These are phyloP conservation scores for Coprinellus aureogranulatus DNA, from an alignment of 768 basidiomycete species.

Conservation along the genomic window DNA sequence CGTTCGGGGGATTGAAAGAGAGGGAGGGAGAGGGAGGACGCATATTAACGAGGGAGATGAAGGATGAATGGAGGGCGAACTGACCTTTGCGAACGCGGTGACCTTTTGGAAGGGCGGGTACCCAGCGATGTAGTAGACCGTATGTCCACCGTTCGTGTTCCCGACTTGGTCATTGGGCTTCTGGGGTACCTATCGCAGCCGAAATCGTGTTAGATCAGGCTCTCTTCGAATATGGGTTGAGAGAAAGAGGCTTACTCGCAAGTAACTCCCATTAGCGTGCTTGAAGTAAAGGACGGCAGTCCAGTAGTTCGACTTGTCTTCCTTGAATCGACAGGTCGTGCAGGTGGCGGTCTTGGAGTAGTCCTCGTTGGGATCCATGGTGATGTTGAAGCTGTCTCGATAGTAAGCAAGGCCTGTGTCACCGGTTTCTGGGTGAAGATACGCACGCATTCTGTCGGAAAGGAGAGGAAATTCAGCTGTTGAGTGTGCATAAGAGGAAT, in stretches of 20 bases:
- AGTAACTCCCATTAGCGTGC: not conserved
- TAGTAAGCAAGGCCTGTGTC: not conserved
- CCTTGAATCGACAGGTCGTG: slow-evolving; percentile 11
- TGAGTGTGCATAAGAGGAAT: not conserved
- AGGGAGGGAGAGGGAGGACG: not conserved
- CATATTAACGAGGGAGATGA: too few relatives aligned
- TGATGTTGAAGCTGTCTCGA: slow-evolving; percentile 2
- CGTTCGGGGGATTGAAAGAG: too few relatives aligned
- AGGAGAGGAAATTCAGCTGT: not conserved
- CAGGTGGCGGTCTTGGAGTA: slow-evolving; percentile 3
- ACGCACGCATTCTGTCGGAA: slow-evolving; percentile 2
- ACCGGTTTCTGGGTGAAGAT: not conserved
- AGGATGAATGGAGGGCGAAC: too few relatives aligned
- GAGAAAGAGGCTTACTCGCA: not conserved
- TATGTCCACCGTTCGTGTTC: not conserved
- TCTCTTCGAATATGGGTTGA: not conserved
- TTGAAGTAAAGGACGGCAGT: slow-evolving; percentile 12
- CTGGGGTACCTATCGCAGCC: not conserved
- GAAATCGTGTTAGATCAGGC: not conserved
- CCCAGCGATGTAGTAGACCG: slow-evolving; percentile 4
- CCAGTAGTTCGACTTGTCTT: slow-evolving; percentile 11
- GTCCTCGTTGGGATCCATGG: not conserved
- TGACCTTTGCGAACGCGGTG: slow-evolving; percentile 1
- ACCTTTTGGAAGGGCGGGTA: slow-evolving; percentile 6
- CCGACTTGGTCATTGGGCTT: slow-evolving; percentile 6